phyloP scores from a whole-genome alignment of 495 filamentous ascomycete genomes.

The Annulohypoxylon moriforme region DNA sequence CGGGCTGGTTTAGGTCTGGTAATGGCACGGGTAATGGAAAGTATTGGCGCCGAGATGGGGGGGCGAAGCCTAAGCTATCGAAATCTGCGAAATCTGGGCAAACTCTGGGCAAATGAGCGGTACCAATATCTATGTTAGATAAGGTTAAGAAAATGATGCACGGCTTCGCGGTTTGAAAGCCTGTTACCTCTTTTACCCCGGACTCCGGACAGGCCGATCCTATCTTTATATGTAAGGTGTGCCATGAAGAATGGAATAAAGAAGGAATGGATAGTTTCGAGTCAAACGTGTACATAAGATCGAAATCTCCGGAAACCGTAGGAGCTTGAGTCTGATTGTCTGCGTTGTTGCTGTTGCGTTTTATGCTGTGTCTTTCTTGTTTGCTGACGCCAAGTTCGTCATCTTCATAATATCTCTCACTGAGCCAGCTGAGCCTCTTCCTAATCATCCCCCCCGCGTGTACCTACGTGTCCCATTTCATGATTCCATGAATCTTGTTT shows the following conservation, averaged over 20 bases:
- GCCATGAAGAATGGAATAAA: not conserved
- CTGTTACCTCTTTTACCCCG: conserved; percentile 21
- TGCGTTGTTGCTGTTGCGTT: conserved; percentile 8
- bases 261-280: conserved; percentile 13
- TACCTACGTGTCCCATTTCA: conserved; percentile 11
- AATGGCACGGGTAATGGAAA: not conserved
- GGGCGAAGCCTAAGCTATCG: conserved; percentile 1
- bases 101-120: conserved; percentile 1
- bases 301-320: conserved; percentile 27
- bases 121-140: not conserved
- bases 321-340: conserved; percentile 12
- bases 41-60: conserved; percentile 3
- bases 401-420: not conserved
- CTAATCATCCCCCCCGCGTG: not conserved
- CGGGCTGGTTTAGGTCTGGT: not conserved
- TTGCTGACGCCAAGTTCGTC: conserved; percentile 22
- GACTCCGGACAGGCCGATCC: conserved; percentile 34
- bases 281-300: conserved; percentile 20
- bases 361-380: not conserved
- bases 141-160: conserved; percentile 8
- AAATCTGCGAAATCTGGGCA: conserved; percentile 8
- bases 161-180: not conserved
- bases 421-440: conserved; percentile 6
- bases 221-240: conserved; percentile 8
- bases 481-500: conserved; percentile 1